Evolutionary conservation across 2,329 filamentous ascomycete genomes (phyloP), one percentile per base, ranked within the genome.

Genomic region (Colletotrichum phormii): DNA sequence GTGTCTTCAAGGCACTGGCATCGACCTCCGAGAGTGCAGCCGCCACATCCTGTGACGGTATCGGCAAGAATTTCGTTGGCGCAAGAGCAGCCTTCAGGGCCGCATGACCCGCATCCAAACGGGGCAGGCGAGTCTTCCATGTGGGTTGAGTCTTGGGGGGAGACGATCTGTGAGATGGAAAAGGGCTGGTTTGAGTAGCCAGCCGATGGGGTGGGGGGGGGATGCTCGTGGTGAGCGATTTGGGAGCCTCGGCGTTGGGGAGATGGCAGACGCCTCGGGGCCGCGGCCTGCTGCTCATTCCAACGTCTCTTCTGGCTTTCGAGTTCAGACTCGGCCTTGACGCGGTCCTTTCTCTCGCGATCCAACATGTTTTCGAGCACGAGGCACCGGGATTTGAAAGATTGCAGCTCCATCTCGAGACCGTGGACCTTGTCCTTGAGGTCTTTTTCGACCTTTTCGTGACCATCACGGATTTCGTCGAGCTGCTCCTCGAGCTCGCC

Each of bases 401-500:
- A 89, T 77, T 93, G 90, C 4, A 94, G 84, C 76, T 94, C 91
- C 42, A 88, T 83, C 76, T 94, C 91, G 4, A 95, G 85, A 59
- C 84, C 83, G 55, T 84, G 84, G 31, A 92, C 87, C 72, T 88
- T 88, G n/a, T 89, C 87, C 76, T 86, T 86, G 71, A 91, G 77
- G 5, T 90, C 90, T 66, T 86, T 82, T 75, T 92, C 89, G 58
- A 85, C 83, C 74, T 90, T 87, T 8, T 91, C 88, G 60, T 90
- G 84, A 18, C 85, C 85, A 53, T 89, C 88, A 77, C 88, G 89
- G 58, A 90, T 85, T 72, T 91, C 88, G 4, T 92, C 89, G 7
- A 93, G 83, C 78, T 91, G 89, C 76, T 92, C 90, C 80, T 94
- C 91, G 37, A 93, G 84, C 79, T 93, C 95, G 51, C 93, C 92